Evolutionary conservation across 1,284 basidiomycete species (phyloP).

Genomic region (Fomitiporia mediterranea): DNA sequence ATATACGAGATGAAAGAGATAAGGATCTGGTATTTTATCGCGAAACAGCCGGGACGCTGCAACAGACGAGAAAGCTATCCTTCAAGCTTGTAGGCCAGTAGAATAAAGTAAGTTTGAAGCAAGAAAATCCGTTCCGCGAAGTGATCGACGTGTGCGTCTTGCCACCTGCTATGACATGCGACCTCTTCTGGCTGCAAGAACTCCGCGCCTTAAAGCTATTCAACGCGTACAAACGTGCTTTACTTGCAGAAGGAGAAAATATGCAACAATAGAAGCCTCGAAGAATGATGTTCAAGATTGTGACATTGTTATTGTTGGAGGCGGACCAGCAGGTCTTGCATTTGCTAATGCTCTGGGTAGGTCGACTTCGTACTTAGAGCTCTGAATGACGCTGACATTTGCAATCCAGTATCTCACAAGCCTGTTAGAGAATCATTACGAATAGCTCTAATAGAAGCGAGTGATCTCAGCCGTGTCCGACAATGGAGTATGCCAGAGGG

Average conservation of each 20-base stretch:
- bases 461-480: slow-evolving; percentile 64
- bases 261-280: background rate
- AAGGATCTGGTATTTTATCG: too few species aligned
- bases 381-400: background rate
- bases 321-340: slow-evolving; percentile 89
- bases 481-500: slow-evolving; percentile 59
- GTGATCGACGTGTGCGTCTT: background rate
- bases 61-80: too few species aligned
- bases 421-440: slow-evolving; percentile 40
- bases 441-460: slow-evolving; percentile 77
- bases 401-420: slow-evolving; percentile 3
- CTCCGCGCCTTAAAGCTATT: background rate
- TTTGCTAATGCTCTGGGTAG: slow-evolving; percentile 83
- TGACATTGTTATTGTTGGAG: slow-evolving; percentile 92
- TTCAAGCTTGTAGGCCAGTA: too few species aligned
- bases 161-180: slow-evolving; percentile 3
- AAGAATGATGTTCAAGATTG: slow-evolving; percentile 40
- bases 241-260: background rate
- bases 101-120: too few species aligned
- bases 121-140: background rate
- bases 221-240: background rate
- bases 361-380: slow-evolving; percentile 24
- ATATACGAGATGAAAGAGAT: background rate
- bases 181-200: slow-evolving; percentile 2
- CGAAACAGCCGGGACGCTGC: background rate